These are phyloP conservation scores for Lachnellula subtilissima DNA, from an alignment of 2,329 filamentous ascomycete genomes.

Conservation along the genomic window DNA sequence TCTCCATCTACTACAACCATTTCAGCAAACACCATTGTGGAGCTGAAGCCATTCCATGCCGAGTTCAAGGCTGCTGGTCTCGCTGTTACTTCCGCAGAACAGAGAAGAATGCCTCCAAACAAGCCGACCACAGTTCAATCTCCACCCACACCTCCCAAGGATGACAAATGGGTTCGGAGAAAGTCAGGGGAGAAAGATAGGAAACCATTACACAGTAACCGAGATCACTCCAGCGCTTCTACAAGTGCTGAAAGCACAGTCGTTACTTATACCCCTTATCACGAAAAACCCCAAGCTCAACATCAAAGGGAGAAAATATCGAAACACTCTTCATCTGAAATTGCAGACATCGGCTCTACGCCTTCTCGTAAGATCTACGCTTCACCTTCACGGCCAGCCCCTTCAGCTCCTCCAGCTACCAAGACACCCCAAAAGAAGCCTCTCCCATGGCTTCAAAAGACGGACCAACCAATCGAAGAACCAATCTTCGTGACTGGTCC, in stretches of 20 bases:
- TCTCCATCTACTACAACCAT: conserved; percentile 30
- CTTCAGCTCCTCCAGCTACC: background rate
- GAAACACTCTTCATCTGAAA: background rate
- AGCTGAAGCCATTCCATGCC: conserved; percentile 48
- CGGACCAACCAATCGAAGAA: conserved; percentile 7
- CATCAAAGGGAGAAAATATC: background rate
- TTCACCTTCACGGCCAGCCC: background rate
- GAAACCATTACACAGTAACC: background rate
- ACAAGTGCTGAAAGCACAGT: conserved; percentile 20
- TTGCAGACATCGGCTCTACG: background rate
- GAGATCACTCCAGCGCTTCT: conserved; percentile 15
- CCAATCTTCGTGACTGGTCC: conserved; percentile 1
- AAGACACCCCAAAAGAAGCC: conserved; percentile 15
- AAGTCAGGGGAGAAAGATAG: background rate
- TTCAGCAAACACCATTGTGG: conserved; percentile 46
- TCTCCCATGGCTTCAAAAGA: conserved; percentile 27
- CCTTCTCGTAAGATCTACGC: background rate
- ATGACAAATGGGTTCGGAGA: conserved; percentile 10
- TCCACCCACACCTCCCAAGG: conserved; percentile 14
- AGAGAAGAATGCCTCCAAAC: conserved; percentile 18
- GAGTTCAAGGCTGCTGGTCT: conserved; percentile 51
- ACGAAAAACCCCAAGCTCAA: conserved; percentile 9
- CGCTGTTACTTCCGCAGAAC: conserved; percentile 51
- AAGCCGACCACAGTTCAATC: conserved; percentile 1
- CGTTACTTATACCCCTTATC: conserved; percentile 18